phyloP scores from a whole-genome alignment of 306 rosid genomes.

The Alnus rubra region DNA sequence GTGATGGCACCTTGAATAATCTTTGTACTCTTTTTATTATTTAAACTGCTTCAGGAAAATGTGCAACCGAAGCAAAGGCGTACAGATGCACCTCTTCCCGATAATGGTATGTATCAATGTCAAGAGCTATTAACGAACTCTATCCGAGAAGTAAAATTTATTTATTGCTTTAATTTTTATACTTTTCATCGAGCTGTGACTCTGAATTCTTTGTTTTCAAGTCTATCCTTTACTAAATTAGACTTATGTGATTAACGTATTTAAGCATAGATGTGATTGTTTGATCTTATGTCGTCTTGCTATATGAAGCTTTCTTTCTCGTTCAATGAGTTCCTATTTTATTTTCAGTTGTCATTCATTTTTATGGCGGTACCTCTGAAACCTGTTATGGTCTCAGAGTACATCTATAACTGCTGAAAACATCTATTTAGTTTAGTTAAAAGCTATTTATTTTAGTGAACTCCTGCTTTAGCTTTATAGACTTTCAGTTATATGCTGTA shows the following conservation, averaged over 20 bases:
- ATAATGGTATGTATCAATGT: conserved; percentile 45
- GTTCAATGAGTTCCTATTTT: conserved; percentile 6
- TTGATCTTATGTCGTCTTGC: conserved; percentile 20
- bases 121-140: conserved; percentile 13
- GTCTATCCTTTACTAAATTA: background rate
- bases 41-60: conserved; percentile 56
- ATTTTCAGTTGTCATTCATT: conserved; percentile 12
- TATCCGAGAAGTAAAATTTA: background rate
- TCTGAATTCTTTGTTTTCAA: background rate
- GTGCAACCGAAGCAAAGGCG: conserved; percentile 43
- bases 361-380: conserved; percentile 15
- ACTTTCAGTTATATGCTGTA: background rate
- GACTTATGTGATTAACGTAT: background rate
- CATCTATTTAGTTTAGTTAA: background rate
- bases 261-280: background rate
- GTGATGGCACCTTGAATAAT: conserved; percentile 17
- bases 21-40: conserved; percentile 14
- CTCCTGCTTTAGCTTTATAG: background rate
- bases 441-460: background rate
- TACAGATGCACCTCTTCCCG: conserved; percentile 31
- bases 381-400: background rate
- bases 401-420: background rate
- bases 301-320: background rate
- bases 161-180: background rate
- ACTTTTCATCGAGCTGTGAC: background rate